Conservation (phyloP, 495 filamentous ascomycete species). For the Xylaria castorea region DNA sequence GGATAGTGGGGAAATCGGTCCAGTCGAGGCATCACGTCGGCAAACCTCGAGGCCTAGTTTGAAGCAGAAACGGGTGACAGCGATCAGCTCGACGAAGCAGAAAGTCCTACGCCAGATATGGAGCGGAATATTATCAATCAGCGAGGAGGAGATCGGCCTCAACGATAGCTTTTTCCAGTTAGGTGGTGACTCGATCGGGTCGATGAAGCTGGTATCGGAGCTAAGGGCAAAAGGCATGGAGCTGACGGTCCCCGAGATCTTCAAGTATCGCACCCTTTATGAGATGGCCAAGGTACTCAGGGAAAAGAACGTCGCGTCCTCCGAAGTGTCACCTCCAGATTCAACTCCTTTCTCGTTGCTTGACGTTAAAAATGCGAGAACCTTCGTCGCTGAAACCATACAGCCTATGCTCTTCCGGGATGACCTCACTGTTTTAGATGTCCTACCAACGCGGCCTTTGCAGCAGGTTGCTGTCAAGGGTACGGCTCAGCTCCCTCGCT, state of each 20-base stretch:
- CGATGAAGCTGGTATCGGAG: slow-evolving; percentile 71
- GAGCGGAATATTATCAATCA: slow-evolving; percentile 43
- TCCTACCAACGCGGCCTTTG: slow-evolving; percentile 67
- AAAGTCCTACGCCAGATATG: slow-evolving; percentile 45
- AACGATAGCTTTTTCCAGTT: slow-evolving; percentile 67
- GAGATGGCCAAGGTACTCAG: slow-evolving; percentile 48
- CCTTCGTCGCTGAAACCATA: slow-evolving; percentile 40
- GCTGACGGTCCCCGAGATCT: slow-evolving; percentile 62
- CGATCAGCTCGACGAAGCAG: slow-evolving; percentile 45
- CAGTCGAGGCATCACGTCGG: slow-evolving; percentile 30
- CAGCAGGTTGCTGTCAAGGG: slow-evolving; percentile 69
- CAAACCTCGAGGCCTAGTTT: slow-evolving; percentile 16
- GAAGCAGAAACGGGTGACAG: slow-evolving; percentile 31
- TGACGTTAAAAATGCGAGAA: slow-evolving; percentile 39
- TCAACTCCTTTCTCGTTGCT: slow-evolving; percentile 44
- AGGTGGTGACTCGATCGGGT: slow-evolving; percentile 73
- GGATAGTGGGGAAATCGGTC: slow-evolving; percentile 25
- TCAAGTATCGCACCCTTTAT: slow-evolving; percentile 57
- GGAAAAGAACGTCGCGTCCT: slow-evolving; percentile 27
- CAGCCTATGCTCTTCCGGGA: slow-evolving; percentile 47
- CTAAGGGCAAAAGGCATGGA: slow-evolving; percentile 58
- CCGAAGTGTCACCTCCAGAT: slow-evolving; percentile 19
- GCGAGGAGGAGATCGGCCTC: slow-evolving; percentile 52
- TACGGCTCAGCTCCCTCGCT: slow-evolving; percentile 59
- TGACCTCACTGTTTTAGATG: slow-evolving; percentile 58